A percentile compares a stretch with the other conserved stretches of the same genome.
phyloP scores from a whole-genome alignment of 768 basidiomycete genomes.

The Amyloporia xantha region DNA sequence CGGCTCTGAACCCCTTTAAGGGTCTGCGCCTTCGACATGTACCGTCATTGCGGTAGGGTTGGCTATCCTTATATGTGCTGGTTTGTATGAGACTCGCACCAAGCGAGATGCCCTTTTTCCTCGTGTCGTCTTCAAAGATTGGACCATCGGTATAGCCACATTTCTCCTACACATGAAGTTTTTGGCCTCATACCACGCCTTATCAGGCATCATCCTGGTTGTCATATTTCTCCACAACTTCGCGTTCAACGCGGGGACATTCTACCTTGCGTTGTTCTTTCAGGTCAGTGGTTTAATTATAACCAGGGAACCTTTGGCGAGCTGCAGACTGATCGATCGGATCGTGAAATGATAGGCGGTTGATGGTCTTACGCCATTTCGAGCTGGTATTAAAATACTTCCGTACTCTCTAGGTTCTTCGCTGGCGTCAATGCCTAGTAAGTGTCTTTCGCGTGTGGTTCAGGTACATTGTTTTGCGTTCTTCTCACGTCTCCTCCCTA shows the following conservation, averaged over 20 bases:
- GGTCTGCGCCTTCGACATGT: conserved; percentile 57
- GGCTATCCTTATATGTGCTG: conserved; percentile 48
- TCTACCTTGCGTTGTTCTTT: conserved; percentile 78
- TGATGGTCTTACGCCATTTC: conserved; percentile 59
- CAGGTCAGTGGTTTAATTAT: conserved; percentile 45
- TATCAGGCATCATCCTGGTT: conserved; percentile 54
- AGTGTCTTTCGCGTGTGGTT: too few species aligned
- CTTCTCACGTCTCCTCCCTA: neutral
- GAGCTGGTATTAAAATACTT: conserved; percentile 68
- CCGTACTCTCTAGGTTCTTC: conserved; percentile 85
- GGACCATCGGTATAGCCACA: conserved; percentile 46
- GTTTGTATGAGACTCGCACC: conserved; percentile 62
- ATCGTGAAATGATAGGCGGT: conserved; percentile 44
- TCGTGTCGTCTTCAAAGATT: conserved; percentile 49
- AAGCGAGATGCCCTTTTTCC: conserved; percentile 70
- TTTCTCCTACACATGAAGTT: neutral
- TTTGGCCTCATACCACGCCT: conserved; percentile 9
- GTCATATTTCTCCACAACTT: conserved; percentile 79
- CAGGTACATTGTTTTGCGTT: neutral
- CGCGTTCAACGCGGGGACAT: conserved; percentile 79
- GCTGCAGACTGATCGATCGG: conserved; percentile 5
- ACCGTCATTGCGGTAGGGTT: conserved; percentile 51
- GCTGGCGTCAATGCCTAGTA: conserved; percentile 67
- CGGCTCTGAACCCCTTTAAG: conserved; percentile 31
- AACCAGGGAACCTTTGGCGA: too few species aligned